Percentiles rank a stretch among this genome's conserved stretches.
phyloP scores from a whole-genome alignment of 2,329 filamentous ascomycete genomes.

The Stemphylium beticola region DNA sequence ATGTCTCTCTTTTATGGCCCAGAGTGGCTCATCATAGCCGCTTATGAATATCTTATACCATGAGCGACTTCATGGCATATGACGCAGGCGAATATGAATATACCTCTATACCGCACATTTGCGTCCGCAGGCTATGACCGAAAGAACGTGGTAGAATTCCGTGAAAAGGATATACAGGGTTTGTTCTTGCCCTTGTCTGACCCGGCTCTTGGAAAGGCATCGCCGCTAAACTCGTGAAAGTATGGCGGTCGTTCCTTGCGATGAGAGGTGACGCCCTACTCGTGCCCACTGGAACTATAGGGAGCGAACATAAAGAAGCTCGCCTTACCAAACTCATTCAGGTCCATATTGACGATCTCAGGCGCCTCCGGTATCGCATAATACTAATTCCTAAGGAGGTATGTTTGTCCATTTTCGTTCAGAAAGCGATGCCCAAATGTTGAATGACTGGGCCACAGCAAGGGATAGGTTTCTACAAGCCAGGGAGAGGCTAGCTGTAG shows the following conservation, averaged over 20 bases:
- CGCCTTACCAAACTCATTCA: slow-evolving; percentile 13
- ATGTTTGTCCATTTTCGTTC: neutral
- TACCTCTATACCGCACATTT: slow-evolving; percentile 9
- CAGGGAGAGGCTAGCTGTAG: too few relatives aligned
- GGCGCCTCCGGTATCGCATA: neutral
- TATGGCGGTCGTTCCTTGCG: slow-evolving; percentile 1
- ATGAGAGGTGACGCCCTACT: slow-evolving; percentile 12
- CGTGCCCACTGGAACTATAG: neutral
- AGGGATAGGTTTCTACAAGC: too few relatives aligned
- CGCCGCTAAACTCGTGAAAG: slow-evolving; percentile 2
- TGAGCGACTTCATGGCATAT: slow-evolving; percentile 30
- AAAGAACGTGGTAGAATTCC: neutral
- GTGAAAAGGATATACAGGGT: neutral
- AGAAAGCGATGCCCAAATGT: too few relatives aligned
- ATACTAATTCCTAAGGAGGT: slow-evolving; percentile 9
- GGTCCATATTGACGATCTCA: slow-evolving; percentile 10
- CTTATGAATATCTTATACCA: slow-evolving; percentile 21
- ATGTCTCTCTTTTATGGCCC: slow-evolving; percentile 10
- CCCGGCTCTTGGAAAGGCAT: neutral
- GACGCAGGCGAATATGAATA: slow-evolving; percentile 21
- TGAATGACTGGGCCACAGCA: too few relatives aligned
- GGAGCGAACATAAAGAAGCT: slow-evolving; percentile 23
- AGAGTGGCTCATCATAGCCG: slow-evolving; percentile 18
- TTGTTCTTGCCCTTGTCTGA: neutral
- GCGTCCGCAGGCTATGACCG: neutral